Base-by-base conservation (phyloP, 495 filamentous ascomycete genomes). In the Oidiodendron maius region DNA sequence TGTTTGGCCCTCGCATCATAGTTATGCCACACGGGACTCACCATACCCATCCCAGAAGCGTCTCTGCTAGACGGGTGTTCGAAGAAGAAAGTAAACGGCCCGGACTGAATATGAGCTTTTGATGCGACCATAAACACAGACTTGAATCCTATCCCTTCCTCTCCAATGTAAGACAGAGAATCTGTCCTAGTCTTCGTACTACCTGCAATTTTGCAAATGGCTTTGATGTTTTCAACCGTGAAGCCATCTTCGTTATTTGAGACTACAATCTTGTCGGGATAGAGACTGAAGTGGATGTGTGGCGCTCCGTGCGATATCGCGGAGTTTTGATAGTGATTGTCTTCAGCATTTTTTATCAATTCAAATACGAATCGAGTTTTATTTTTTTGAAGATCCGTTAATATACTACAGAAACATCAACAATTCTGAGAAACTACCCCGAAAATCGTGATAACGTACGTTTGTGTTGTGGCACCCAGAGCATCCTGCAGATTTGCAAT, bases 131-230 rank as follows among this genome's bases (percentile, higher is more conserved):
- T 66, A 58, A 74, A 76, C 0, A 76, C 64, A 2, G 69, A 71
- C 49, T 74, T 74, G 58, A 74, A 76, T 0, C 72, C 70, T 32
- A 73, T 70, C 8, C 69, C 70, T 40, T 74, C 74, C 39, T 71
- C 71, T 8, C 71, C 72, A 47, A 67, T 65, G 46, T 67, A 69
- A 26, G 47, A 44, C 9, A 12, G 17, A 3, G 25, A 11, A 3
- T 45, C 34, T 15, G 40, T 46, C 18, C 13, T 44, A 8, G 17
- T 51, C 43, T 72, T 74, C 15, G 65, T 63, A 52, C 69, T 71
- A 17, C 63, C 25, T 4, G 60, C 61, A 36, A 65, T 57, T 15
- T 37, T 44, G 46, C 65, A 67, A n/a, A 72, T 62, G n/a, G 68
- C 69, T n/a, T 52, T 28, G 18, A 72, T 41, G 39, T 72, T 57